These are phyloP conservation scores for Podospora fimiseda DNA, from an alignment of 495 filamentous ascomycete species.

Conservation along the genomic window DNA sequence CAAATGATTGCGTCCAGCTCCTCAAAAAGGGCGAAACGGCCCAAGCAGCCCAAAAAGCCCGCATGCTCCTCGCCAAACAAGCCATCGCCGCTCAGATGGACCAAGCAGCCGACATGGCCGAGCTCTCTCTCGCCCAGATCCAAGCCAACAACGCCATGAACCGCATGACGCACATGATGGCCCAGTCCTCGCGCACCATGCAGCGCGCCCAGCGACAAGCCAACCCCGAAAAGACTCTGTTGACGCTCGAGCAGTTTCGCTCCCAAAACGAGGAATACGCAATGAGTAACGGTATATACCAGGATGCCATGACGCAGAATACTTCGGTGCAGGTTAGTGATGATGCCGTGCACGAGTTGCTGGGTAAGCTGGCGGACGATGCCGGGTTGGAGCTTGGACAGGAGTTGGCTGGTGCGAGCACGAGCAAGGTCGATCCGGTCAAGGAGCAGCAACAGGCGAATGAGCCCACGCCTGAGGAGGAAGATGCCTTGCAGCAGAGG, in stretches of 20 bases:
- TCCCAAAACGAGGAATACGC: slow-evolving; percentile 80
- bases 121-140: slow-evolving; percentile 46
- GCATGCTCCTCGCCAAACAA: slow-evolving; percentile 48
- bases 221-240: slow-evolving; percentile 59
- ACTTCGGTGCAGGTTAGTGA: slow-evolving; percentile 73
- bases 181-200: slow-evolving; percentile 44
- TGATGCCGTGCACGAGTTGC: slow-evolving; percentile 74
- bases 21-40: slow-evolving; percentile 66
- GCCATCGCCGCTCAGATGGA: slow-evolving; percentile 50
- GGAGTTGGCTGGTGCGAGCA: slow-evolving; percentile 58
- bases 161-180: slow-evolving; percentile 50
- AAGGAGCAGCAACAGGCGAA: slow-evolving; percentile 23
- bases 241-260: slow-evolving; percentile 72
- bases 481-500: slow-evolving; percentile 56
- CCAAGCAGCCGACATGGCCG: slow-evolving; percentile 49
- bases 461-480: slow-evolving; percentile 55
- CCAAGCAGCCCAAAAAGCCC: slow-evolving; percentile 77
- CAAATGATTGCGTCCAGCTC: slow-evolving; percentile 41
- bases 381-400: slow-evolving; percentile 67
- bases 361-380: slow-evolving; percentile 76
- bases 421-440: slow-evolving; percentile 47
- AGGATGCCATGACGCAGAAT: slow-evolving; percentile 69
- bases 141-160: slow-evolving; percentile 51
- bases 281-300: slow-evolving; percentile 74
- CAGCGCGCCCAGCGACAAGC: slow-evolving; percentile 66